Percentiles rank a stretch among this genome's conserved stretches.
phyloP scores from a whole-genome alignment of 75 land plant genomes.

The Picea glauca region DNA sequence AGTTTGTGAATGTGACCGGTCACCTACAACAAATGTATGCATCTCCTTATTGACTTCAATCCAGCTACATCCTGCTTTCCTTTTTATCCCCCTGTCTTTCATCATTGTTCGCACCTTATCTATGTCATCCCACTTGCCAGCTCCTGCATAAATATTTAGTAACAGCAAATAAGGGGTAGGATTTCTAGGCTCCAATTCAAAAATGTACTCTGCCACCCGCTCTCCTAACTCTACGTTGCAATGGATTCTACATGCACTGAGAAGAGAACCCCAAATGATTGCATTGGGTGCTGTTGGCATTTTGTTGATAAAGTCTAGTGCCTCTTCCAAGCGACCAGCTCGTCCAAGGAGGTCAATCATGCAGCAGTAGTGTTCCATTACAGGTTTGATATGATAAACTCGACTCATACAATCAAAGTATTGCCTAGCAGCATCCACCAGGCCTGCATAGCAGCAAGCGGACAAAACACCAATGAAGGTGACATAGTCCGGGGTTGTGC shows the following conservation, averaged over 20 bases:
- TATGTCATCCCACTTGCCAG: neutral
- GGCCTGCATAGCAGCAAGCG: conserved; percentile 22
- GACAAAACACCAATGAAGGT: conserved; percentile 23
- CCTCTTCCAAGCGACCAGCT: conserved; percentile 14
- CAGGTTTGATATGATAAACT: neutral
- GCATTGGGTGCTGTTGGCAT: neutral
- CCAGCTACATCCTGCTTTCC: neutral
- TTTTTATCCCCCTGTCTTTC: neutral
- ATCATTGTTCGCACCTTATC: neutral
- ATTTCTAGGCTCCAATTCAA: neutral
- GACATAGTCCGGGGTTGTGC: conserved; percentile 18
- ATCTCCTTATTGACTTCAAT: neutral
- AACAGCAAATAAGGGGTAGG: neutral
- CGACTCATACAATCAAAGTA: conserved; percentile 4
- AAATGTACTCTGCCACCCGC: neutral
- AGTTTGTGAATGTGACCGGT: neutral
- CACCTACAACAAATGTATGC: neutral
- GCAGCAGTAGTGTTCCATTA: conserved; percentile 12
- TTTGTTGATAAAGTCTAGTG: conserved; percentile 6
- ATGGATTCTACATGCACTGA: conserved; percentile 9
- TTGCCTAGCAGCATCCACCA: neutral
- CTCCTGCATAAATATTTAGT: neutral
- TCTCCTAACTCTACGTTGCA: neutral
- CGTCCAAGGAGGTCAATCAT: conserved; percentile 17
- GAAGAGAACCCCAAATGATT: neutral